Percentiles rank a stretch among this genome's conserved stretches.
These are phyloP conservation scores for Bathelium albidoporum DNA, from an alignment of 495 filamentous ascomycete genomes.

Conservation along the genomic window DNA sequence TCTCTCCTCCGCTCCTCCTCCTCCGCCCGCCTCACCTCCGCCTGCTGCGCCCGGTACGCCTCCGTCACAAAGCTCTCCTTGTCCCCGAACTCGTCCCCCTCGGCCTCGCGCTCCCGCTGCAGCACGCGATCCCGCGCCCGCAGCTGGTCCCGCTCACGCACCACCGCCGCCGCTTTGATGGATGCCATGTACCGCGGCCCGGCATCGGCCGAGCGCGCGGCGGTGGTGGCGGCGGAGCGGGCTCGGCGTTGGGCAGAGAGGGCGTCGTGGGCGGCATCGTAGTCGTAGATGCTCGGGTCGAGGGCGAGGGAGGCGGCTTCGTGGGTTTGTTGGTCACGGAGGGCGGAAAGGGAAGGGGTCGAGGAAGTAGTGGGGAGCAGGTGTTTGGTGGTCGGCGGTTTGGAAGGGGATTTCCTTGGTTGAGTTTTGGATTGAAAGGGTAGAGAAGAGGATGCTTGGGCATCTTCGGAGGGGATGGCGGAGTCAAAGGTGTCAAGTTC, in stretches of 20 bases:
- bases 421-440: constrained; percentile 1
- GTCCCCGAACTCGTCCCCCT: constrained; percentile 87
- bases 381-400: constrained; percentile 19
- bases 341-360: constrained; percentile 42
- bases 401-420: not conserved
- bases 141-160: constrained; percentile 78
- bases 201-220: not conserved
- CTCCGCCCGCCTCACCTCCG: constrained; percentile 65
- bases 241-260: constrained; percentile 23
- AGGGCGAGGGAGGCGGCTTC: constrained; percentile 45
- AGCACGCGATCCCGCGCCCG: constrained; percentile 82
- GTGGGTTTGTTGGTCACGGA: constrained; percentile 44
- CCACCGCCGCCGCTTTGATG: constrained; percentile 67
- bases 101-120: constrained; percentile 76
- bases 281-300: constrained; percentile 66
- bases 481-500: constrained; percentile 29
- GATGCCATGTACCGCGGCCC: constrained; percentile 73
- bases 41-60: constrained; percentile 92
- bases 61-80: constrained; percentile 95
- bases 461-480: constrained; percentile 15
- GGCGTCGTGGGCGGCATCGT: constrained; percentile 62
- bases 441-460: not conserved
- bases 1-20: constrained; percentile 68
- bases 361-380: constrained; percentile 13
- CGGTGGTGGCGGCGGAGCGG: constrained; percentile 28